Base-by-base conservation (phyloP, 2,329 filamentous ascomycete species). In the Ploettnerulaceae sp. region DNA sequence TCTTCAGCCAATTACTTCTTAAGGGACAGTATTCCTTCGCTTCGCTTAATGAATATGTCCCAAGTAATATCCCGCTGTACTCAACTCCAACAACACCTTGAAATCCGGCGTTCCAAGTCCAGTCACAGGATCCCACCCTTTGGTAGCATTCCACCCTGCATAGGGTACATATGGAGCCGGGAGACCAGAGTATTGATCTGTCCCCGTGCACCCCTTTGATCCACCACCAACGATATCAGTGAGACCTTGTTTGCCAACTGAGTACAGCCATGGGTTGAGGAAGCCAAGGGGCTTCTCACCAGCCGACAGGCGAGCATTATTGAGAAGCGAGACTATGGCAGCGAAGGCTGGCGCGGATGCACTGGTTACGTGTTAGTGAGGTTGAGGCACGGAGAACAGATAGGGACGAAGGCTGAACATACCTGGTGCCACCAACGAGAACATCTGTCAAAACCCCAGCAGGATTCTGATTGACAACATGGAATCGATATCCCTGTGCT, bases 241-340 rank as follows among this genome's bases (percentile, higher is more conserved):
- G 17, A 79, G 64, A 0, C 66, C 72, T 55, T 66, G 62, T 45
- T 67, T 69, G 7, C 70, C 72, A 41, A 62, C 61, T 15, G 62
- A 64, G 58, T 82, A 82, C 14, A 82, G 56, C 74, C 75, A 80
- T 0, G 77, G 77, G 57, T 82, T 81, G 45, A 81, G 49, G 65
- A 76, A 81, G 0, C 78, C 78, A 33, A 82, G 63, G 0, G 69
- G 62, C 0, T 70, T 59, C 11, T 45, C 38, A 15, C 47, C 49
- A 14, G 45, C 29, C 1, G 49, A 51, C 12, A 57, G 35, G 17
- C 51, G 48, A 11, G 48, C 77, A 53, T 82, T 78, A 55, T 85
- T 84, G 42, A 84, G 63, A 3, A 84, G 69, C 1, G 76, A 68
- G 31, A 86, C 67, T 37, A 84, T 69, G 7, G 71, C 74, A 0